Percentiles rank a stretch among this genome's conserved stretches.
phyloP scores from a whole-genome alignment of 306 rosid genomes.

The Amphicarpaea edgeworthii region DNA sequence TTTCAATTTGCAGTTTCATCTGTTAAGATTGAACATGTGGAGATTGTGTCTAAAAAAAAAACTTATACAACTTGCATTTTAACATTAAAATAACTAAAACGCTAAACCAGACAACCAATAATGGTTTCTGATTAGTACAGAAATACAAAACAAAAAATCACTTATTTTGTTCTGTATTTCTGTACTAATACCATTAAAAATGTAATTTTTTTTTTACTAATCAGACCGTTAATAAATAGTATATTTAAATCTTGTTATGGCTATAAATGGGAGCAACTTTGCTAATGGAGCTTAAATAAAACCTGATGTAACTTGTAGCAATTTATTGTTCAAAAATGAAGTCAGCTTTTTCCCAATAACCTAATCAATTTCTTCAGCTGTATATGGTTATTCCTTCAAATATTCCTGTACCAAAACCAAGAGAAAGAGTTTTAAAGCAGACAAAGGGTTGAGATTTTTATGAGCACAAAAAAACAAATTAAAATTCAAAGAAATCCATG shows the following conservation, averaged over 20 bases:
- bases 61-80: too few species aligned
- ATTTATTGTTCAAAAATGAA: slow-evolving; percentile 61
- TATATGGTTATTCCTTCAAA: slow-evolving; percentile 95
- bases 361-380: slow-evolving; percentile 73
- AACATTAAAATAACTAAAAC: too few species aligned
- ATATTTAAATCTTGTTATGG: too few species aligned
- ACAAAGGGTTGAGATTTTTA: slow-evolving; percentile 29
- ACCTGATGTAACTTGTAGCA: slow-evolving; percentile 90
- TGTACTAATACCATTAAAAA: not conserved
- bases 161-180: too few species aligned
- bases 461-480: not conserved
- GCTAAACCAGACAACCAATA: not conserved
- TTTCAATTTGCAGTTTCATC: too few species aligned
- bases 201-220: not conserved
- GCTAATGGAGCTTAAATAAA: slow-evolving; percentile 15
- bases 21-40: too few species aligned
- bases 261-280: slow-evolving; percentile 2
- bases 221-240: not conserved
- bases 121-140: not conserved
- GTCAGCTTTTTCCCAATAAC: slow-evolving; percentile 66
- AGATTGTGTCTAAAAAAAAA: too few species aligned
- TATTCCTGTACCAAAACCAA: slow-evolving; percentile 68
- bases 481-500: not conserved
- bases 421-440: slow-evolving; percentile 24
- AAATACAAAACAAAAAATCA: not conserved